Conservation (phyloP, 768 basidiomycete species). For the Tulasnella sp. region DNA sequence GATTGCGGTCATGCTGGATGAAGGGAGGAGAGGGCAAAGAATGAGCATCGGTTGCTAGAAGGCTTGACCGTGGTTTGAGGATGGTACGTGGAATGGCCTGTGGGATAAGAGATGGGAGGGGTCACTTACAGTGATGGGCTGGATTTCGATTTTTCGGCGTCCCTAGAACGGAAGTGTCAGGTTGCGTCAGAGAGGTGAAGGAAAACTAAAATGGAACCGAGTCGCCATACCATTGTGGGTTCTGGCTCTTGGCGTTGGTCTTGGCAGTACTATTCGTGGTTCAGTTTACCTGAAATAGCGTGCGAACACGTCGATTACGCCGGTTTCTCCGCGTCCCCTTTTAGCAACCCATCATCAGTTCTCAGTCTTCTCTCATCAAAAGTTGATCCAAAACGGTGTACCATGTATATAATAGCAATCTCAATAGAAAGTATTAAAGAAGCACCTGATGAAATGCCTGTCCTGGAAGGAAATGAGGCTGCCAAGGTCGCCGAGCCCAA, state of each 20-base stretch:
- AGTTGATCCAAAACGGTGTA: not conserved
- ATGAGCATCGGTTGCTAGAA: not conserved
- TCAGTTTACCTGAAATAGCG: conserved; percentile 2
- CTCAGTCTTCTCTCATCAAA: not conserved
- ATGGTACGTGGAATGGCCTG: not conserved
- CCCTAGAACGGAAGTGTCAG: conserved; percentile 39
- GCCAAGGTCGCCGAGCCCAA: not conserved
- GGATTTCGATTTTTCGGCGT: conserved; percentile 73
- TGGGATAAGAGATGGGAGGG: not conserved
- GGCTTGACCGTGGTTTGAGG: not conserved
- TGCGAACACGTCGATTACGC: not conserved
- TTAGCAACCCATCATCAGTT: not conserved
- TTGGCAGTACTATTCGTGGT: not conserved
- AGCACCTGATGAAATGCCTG: too few relatives aligned
- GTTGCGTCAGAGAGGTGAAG: not conserved
- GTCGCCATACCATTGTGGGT: conserved; percentile 15
- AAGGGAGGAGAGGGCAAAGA: not conserved
- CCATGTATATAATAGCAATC: not conserved
- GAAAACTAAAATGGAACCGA: not conserved
- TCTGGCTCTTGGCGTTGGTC: not conserved
- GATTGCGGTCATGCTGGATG: conserved; percentile 78
- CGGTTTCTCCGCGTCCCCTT: not conserved
- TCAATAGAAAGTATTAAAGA: not conserved
- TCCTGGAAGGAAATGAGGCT: not conserved
- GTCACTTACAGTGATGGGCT: conserved; percentile 67